phyloP scores from a whole-genome alignment of 2,329 filamentous ascomycete species.

The Sarocladium strictum region DNA sequence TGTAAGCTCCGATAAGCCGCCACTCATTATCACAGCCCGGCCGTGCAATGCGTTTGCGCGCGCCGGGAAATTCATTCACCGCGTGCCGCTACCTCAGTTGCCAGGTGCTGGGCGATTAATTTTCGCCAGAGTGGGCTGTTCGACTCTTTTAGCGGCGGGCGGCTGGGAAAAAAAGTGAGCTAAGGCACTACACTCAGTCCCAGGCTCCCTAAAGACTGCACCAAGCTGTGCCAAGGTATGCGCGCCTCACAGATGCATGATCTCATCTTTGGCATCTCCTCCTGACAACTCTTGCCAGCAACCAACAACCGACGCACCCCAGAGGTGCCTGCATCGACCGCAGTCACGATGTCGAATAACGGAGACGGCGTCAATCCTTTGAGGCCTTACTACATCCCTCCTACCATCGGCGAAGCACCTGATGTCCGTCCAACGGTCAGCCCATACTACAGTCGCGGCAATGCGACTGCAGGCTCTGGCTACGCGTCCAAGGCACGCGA shows the following conservation, averaged over 20 bases:
- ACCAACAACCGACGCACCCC: constrained; percentile 8
- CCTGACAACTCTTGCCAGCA: constrained; percentile 1
- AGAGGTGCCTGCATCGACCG: constrained; percentile 20
- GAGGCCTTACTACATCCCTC: constrained; percentile 63
- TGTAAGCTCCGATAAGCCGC: constrained; percentile 19
- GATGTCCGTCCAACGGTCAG: constrained; percentile 31
- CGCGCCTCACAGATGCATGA: constrained; percentile 17
- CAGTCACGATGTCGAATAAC: constrained; percentile 36
- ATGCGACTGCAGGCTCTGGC: constrained; percentile 30
- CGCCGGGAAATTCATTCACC: constrained; percentile 29
- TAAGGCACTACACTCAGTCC: too few relatives aligned
- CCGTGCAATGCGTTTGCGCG: neutral
- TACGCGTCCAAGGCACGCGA: constrained; percentile 63
- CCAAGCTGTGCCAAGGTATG: too few relatives aligned
- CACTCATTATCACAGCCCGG: constrained; percentile 18
- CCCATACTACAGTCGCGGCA: constrained; percentile 33
- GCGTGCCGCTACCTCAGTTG: constrained; percentile 11
- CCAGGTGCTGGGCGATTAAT: neutral
- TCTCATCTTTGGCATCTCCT: constrained; percentile 21
- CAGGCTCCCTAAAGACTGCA: too few relatives aligned
- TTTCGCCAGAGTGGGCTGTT: constrained; percentile 1
- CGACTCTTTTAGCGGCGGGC: neutral
- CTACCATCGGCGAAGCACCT: constrained; percentile 43
- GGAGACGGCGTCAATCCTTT: constrained; percentile 54
- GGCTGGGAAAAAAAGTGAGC: neutral